phyloP scores from a whole-genome alignment of 1,139 yeast genomes.

The Pichia sp. region DNA sequence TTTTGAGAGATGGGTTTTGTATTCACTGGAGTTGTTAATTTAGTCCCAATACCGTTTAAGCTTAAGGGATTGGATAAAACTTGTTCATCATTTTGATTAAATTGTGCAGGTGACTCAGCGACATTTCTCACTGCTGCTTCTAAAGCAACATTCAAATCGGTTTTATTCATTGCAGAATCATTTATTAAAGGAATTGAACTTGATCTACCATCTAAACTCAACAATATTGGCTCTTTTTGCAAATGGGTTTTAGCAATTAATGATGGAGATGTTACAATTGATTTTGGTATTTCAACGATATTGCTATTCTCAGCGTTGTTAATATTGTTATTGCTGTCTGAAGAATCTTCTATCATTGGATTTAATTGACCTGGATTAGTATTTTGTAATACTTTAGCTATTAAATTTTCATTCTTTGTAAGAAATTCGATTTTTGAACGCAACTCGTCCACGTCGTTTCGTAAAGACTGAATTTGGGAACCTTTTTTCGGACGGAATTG shows the following conservation, averaged over 20 bases:
- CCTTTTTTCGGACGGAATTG: constrained; percentile 89
- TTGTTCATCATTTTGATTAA: constrained; percentile 5
- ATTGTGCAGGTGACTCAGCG: constrained; percentile 19
- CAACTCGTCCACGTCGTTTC: constrained; percentile 79
- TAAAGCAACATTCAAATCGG: constrained; percentile 22
- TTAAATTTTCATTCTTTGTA: constrained; percentile 61
- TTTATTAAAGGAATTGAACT: constrained; percentile 32
- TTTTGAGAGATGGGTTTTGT: constrained; percentile 17
- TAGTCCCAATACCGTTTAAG: constrained; percentile 3
- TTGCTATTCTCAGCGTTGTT: no score
- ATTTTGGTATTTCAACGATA: background rate
- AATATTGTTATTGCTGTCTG: no score
- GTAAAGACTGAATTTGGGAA: constrained; percentile 75
- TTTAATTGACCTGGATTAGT: constrained; percentile 5
- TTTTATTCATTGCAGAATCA: constrained; percentile 34
- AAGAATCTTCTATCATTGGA: background rate
- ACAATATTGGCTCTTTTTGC: constrained; percentile 24
- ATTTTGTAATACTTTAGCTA: constrained; percentile 53
- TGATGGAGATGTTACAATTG: constrained; percentile 10
- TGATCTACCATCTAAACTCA: constrained; percentile 21
- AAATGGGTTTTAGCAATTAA: constrained; percentile 25
- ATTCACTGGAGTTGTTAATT: constrained; percentile 15
- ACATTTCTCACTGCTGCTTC: constrained; percentile 19
- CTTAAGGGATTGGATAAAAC: background rate
- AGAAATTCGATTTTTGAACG: constrained; percentile 71